Evolutionary conservation across 495 filamentous ascomycete genomes (phyloP).

Genomic region (Letharia lupina): DNA sequence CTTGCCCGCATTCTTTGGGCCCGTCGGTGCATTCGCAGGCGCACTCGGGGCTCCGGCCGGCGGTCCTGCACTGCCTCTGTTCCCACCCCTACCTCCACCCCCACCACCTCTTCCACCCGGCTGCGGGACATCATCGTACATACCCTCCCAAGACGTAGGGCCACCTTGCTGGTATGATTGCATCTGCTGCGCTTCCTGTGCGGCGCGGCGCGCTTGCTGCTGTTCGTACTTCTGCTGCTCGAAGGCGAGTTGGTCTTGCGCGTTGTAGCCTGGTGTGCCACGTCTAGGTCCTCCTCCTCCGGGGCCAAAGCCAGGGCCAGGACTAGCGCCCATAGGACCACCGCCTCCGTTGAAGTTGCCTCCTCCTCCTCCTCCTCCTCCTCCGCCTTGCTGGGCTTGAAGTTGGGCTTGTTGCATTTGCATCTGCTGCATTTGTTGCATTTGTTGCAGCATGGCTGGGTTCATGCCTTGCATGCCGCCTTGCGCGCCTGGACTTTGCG

Average conservation of each 20-base stretch:
- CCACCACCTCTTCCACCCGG: constrained; percentile 51
- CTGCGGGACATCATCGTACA: constrained; percentile 98
- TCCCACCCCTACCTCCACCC: constrained; percentile 37
- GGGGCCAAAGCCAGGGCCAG: constrained; percentile 17
- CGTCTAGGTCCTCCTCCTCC: constrained; percentile 25
- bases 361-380: constrained; percentile 7
- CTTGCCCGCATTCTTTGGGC: constrained; percentile 90
- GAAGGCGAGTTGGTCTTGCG: constrained; percentile 69
- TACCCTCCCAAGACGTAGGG: constrained; percentile 90
- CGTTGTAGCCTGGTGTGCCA: constrained; percentile 53
- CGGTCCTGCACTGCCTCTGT: constrained; percentile 28
- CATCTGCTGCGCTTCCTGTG: constrained; percentile 42
- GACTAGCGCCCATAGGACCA: constrained; percentile 21
- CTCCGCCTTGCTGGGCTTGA: constrained; percentile 16
- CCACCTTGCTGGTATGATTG: constrained; percentile 35
- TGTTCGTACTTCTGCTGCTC: constrained; percentile 84
- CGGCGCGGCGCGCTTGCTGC: constrained; percentile 51
- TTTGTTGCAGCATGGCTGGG: constrained; percentile 79
- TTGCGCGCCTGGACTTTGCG: constrained; percentile 24
- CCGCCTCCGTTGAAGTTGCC: constrained; percentile 12
- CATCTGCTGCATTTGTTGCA: constrained; percentile 64
- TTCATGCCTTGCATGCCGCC: constrained; percentile 58
- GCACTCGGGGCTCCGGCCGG: constrained; percentile 72
- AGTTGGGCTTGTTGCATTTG: constrained; percentile 25
- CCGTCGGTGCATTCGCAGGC: constrained; percentile 89